phyloP scores from a whole-genome alignment of 768 basidiomycete species.

The Lyophyllum semitale region DNA sequence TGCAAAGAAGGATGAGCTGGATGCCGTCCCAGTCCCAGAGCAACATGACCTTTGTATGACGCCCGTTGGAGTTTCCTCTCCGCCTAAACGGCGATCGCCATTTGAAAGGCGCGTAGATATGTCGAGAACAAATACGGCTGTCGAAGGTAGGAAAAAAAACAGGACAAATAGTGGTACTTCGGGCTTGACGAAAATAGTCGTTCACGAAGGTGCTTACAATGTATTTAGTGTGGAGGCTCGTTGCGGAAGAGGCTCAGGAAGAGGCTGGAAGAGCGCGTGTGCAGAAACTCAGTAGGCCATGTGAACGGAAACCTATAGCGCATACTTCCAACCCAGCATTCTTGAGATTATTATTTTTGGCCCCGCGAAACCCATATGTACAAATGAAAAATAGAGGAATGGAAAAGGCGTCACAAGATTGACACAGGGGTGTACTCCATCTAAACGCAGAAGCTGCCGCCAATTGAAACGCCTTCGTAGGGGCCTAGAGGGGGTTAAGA shows the following conservation, averaged over 20 bases:
- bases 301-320: too few species aligned
- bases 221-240: background rate
- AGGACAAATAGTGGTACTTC: background rate
- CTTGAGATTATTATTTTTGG: background rate
- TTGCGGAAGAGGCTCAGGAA: too few species aligned
- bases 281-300: too few species aligned
- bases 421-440: background rate
- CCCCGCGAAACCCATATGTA: background rate
- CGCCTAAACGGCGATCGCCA: too few species aligned
- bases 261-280: too few species aligned
- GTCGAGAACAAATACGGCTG: background rate
- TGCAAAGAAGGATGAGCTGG: background rate
- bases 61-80: background rate
- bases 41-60: background rate
- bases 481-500: constrained; percentile 7
- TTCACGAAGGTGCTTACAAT: background rate
- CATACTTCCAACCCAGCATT: too few species aligned
- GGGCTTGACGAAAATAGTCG: background rate
- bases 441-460: constrained; percentile 32
- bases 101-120: too few species aligned
- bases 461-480: constrained; percentile 43
- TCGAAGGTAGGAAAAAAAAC: background rate
- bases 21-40: too few species aligned
- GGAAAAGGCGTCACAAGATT: background rate
- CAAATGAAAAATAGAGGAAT: background rate